phyloP scores from a whole-genome alignment of 2,329 filamentous ascomycete genomes.

The Xylaria digitata region DNA sequence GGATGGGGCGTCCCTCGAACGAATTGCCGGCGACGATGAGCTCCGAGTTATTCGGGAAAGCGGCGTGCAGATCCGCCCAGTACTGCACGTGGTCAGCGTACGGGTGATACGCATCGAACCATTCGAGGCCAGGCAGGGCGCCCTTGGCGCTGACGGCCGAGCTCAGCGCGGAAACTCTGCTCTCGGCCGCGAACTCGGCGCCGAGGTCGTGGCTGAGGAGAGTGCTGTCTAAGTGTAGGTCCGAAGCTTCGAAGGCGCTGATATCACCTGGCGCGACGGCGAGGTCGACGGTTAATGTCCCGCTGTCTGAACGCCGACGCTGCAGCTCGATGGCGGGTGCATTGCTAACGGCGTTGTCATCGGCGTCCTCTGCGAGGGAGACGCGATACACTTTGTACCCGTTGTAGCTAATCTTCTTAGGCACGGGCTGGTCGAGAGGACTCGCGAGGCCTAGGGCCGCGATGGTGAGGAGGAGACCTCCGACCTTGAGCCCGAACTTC shows the following conservation, averaged over 20 bases:
- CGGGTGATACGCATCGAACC: slow-evolving; percentile 65
- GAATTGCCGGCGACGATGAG: slow-evolving; percentile 60
- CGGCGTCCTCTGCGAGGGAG: slow-evolving; percentile 32
- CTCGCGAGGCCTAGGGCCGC: slow-evolving; percentile 29
- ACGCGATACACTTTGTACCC: slow-evolving; percentile 52
- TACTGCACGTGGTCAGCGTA: slow-evolving; percentile 64
- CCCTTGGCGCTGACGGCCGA: slow-evolving; percentile 1
- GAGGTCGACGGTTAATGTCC: slow-evolving; percentile 45
- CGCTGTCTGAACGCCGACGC: slow-evolving; percentile 30
- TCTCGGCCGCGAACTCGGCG: slow-evolving; percentile 47
- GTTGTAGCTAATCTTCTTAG: slow-evolving; percentile 46
- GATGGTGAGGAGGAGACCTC: slow-evolving; percentile 21
- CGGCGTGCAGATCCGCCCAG: slow-evolving; percentile 58
- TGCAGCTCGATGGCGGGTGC: slow-evolving; percentile 45
- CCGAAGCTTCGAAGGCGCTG: slow-evolving; percentile 45
- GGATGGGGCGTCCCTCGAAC: slow-evolving; percentile 63
- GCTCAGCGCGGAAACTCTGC: slow-evolving; percentile 35
- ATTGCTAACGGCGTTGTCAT: slow-evolving; percentile 37
- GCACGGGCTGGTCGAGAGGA: neutral
- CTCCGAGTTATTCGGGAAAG: slow-evolving; percentile 60
- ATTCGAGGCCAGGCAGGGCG: slow-evolving; percentile 52
- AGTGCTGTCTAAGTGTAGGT: neutral
- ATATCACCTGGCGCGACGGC: slow-evolving; percentile 49
- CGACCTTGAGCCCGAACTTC: slow-evolving; percentile 27
- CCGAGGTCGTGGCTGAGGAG: slow-evolving; percentile 48